A percentile compares a stretch with the other conserved stretches of the same genome.
Evolutionary conservation across 2,329 filamentous ascomycete species (phyloP).

Genomic region (Paecilomyces fulvus): DNA sequence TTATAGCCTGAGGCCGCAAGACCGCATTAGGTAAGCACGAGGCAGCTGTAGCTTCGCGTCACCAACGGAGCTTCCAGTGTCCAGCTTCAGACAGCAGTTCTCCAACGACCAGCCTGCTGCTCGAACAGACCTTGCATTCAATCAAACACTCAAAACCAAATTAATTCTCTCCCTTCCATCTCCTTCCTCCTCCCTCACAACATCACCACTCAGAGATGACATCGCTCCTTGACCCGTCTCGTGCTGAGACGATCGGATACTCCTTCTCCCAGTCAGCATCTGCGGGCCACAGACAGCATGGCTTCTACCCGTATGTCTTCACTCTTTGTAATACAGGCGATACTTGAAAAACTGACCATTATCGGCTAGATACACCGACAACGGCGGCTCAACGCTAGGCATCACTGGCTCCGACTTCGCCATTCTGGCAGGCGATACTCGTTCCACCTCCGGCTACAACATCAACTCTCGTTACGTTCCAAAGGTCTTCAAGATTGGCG

Average conservation of each 20-base stretch:
- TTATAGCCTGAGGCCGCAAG: slow-evolving; percentile 5
- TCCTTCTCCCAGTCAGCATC: slow-evolving; percentile 48
- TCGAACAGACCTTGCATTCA: not conserved
- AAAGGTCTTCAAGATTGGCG: slow-evolving; percentile 96
- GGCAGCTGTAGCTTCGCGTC: slow-evolving; percentile 33
- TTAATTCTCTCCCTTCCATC: not conserved
- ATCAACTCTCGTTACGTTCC: slow-evolving; percentile 96
- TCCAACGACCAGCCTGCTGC: not conserved
- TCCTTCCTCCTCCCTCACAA: slow-evolving; percentile 3
- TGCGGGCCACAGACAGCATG: slow-evolving; percentile 53
- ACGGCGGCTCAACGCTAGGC: slow-evolving; percentile 90
- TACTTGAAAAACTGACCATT: not conserved
- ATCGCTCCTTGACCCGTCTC: slow-evolving; percentile 44
- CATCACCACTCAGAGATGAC: slow-evolving; percentile 37
- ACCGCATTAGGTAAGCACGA: slow-evolving; percentile 25
- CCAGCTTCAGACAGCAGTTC: not conserved
- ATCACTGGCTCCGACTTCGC: slow-evolving; percentile 92
- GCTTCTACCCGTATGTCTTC: slow-evolving; percentile 76
- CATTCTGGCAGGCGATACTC: slow-evolving; percentile 94
- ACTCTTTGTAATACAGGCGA: not conserved
- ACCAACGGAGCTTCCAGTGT: slow-evolving; percentile 7
- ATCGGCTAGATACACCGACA: slow-evolving; percentile 69
- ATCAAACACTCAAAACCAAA: not conserved
- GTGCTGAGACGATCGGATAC: slow-evolving; percentile 48
- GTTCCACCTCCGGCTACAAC: slow-evolving; percentile 91